Evolutionary conservation across 2,329 filamentous ascomycete species (phyloP), one percentile per base, ranked within the genome.

Genomic region (Epichloe sibirici): DNA sequence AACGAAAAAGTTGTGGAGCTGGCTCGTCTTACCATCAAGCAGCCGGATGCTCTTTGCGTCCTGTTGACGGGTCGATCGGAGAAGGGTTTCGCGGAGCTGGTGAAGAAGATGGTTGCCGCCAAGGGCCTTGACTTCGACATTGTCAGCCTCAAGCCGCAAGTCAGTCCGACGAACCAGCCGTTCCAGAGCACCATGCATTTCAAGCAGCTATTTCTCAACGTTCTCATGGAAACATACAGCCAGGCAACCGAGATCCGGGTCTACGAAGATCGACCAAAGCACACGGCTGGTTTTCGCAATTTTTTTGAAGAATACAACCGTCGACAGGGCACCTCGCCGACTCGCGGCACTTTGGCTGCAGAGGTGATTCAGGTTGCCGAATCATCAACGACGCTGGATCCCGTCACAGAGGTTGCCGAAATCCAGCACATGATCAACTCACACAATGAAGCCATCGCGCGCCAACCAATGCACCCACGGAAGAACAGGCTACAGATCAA

Each of bases 301-400:
- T 97, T 90, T 70, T 85, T 97, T 59, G 77, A 76, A 51, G 77
- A 82, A 23, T 86, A 93, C 72, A 96, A 95, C 71, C 77, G 67
- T 45, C 68, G 68, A 21, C 73, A 76, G 57, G 78, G 61, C 62
- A 68, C 60, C 57, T 66, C 71, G 25, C 71, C 74, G 1, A 75
- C 75, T 2, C 78, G 87, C 42, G 79, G 77, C 7, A 78, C 85
- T 0, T 83, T 97, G 56, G 72, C 66, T 8, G 82, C 85, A 37
- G 88, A 95, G 64, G 90, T 97, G 21, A 78, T 97, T 23, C 88
- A 91, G 63, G 90, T 98, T 13, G 77, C 82, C 3, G 90, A 96
- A 64, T 77, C 81, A 53, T 80, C 82, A 31, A 86, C 81, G 5
- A 81, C 75, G 48, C 78, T 96, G 37, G 83, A 93, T 58, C 88